A percentile compares a stretch with the other conserved stretches of the same genome.
phyloP scores from a whole-genome alignment of 148 eudicot genomes.

The Rhododendron williamsianum region DNA sequence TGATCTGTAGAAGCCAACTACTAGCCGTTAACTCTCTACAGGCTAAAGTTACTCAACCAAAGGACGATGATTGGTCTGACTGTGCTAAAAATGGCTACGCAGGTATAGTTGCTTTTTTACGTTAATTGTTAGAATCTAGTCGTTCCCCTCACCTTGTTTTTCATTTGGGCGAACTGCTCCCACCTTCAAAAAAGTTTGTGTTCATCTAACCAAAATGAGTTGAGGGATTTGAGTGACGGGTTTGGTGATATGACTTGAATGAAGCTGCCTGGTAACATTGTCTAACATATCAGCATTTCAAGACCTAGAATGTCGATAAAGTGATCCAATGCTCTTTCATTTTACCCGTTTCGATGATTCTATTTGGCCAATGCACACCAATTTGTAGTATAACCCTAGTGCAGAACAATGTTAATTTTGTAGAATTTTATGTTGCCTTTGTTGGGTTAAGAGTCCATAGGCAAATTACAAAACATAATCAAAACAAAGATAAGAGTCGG shows the following conservation, averaged over 20 bases:
- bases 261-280: background rate
- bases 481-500: background rate
- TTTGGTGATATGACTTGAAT: conserved; percentile 3
- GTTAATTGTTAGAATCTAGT: background rate
- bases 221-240: background rate
- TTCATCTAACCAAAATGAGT: background rate
- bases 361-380: background rate
- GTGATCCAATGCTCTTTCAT: background rate
- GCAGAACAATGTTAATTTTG: background rate
- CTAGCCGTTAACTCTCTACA: conserved; percentile 19
- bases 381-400: background rate
- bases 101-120: conserved; percentile 32
- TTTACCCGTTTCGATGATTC: background rate
- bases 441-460: background rate
- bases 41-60: conserved; percentile 43
- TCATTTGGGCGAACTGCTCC: background rate
- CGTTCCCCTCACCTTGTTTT: background rate
- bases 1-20: background rate
- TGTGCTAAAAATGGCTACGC: conserved; percentile 80
- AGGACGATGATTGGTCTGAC: conserved; percentile 71
- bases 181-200: background rate
- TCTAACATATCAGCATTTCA: background rate
- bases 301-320: background rate
- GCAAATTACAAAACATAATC: background rate
- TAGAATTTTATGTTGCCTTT: background rate